Evolutionary conservation across 768 basidiomycete species (phyloP), one percentile per base, ranked within the genome.

Genomic region (Macrolepiota dolichaula): DNA sequence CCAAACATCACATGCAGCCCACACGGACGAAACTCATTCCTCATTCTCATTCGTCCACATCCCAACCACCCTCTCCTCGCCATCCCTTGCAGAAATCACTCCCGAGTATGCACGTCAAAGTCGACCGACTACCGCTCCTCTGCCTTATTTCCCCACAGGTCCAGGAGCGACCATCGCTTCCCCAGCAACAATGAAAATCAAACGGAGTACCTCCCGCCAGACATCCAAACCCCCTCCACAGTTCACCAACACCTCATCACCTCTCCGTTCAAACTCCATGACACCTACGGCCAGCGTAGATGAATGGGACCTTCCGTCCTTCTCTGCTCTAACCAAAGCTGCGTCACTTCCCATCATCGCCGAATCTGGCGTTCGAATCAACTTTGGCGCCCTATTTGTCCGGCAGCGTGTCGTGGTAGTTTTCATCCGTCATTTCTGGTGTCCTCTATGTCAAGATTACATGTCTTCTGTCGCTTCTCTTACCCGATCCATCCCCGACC

Each of bases 371-470:
- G 66, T 84, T 9, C 79, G 83, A 9, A 76, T 90, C 57, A 77
- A 73, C 37, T 94, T 96, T 63, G 88, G 89, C 0, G 82, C 86
- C 24, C 71, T 96, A 42, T 87, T 88, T 67, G 77, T 67, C 35
- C 63, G 68, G 7, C 77, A 76, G 51, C 76, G 76, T 60, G 89
- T 88, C 0, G 81, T 94, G 63, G 85, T 94, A 55, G 74, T 94
- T 44, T 96, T 96, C 76, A 88, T 97, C 64, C 80, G 94, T 46
- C 91, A 94, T 72, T 94, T 94, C 74, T 91, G 87, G 90, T 95
- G 93, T 69, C 88, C 91, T 0, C 73, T 86, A 12, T 93, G 91
- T 71, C 92, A 94, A 68, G 94, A 96, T 71, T 97, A 96, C 71
- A 85, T 95, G 80, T 78, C 83, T 44, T 87, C 85, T 36, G 79